Evolutionary conservation across 495 filamentous ascomycete genomes (phyloP), one percentile per base, ranked within the genome.

Genomic region (Xylaria nigripes): DNA sequence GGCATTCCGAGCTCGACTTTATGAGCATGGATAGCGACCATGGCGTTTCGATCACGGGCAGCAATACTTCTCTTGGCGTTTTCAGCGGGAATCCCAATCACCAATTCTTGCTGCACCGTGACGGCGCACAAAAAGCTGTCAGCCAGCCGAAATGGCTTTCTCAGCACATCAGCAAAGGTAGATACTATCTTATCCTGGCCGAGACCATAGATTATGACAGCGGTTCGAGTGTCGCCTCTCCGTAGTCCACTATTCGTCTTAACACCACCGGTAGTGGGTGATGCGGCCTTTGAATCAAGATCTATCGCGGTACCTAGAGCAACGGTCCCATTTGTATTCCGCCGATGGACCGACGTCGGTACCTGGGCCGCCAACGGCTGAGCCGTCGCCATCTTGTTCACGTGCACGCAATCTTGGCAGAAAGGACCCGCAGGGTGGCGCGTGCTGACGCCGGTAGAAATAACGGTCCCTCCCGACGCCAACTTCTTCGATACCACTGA

Each of bases 21-120:
- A 57, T 90, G 85, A 3, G 82, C 80, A 59, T 89, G 86, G 60
- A 90, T 86, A 38, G 84, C 66, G 24, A 86, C 73, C 27, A 82
- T 66, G 43, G 74, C 64, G 16, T 70, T 65, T 44, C 67, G 73
- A 58, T 86, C 74, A 43, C 76, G 71, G 7, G 61, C 67, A 42
- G 72, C 65, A 38, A 86, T 71, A 50, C 78, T 76, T 0, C 63
- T 66, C 43, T 72, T 74, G n/a, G 84, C 75, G 47, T 76, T 75
- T 1, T 70, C 68, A 1, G 76, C 72, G 25, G 71, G 56, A 19
- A 87, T 73, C 1, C 84, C 85, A 30, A 84, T 75, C 3, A 87
- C 81, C 12, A 74, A 65, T 24, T 74, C 76, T 55, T 75, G 72
- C 42, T 77, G 77, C 19, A 71, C 70, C 18, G 62, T 63, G 18